Evolutionary conservation across 345 rosid species (phyloP).

Genomic region (Salix udensis): DNA sequence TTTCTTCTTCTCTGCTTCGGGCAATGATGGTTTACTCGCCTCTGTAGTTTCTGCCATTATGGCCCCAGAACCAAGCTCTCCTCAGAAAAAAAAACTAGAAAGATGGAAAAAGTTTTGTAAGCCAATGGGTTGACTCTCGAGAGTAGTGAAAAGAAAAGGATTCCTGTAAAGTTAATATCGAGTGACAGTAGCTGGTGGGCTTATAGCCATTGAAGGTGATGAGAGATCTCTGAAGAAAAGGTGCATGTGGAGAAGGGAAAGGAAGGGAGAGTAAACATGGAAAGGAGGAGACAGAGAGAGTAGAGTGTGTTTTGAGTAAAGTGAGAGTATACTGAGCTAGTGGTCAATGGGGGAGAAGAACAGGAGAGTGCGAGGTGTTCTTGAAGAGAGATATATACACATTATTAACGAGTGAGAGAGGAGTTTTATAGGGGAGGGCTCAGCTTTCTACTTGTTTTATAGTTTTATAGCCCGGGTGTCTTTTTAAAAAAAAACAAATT

Average conservation of each 20-base stretch:
- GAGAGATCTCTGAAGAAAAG: conserved; percentile 14
- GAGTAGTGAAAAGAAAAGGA: not conserved
- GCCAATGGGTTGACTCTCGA: not conserved
- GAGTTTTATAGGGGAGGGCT: conserved; percentile 11
- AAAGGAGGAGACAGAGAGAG: not conserved
- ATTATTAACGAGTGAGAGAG: not conserved
- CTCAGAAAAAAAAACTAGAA: not conserved
- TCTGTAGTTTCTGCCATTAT: conserved; percentile 73
- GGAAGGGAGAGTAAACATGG: conserved; percentile 10
- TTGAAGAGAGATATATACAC: conserved; percentile 1
- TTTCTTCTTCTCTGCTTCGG: conserved; percentile 93
- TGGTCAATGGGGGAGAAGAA: conserved; percentile 27
- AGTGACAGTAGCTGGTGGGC: not conserved
- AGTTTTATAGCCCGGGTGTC: too few species aligned
- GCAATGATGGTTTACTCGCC: conserved; percentile 45
- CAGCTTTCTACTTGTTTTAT: too few species aligned
- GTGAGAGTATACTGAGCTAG: conserved; percentile 27
- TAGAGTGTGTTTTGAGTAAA: not conserved
- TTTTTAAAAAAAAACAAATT: too few species aligned
- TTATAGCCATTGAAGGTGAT: conserved; percentile 18
- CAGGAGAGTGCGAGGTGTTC: not conserved
- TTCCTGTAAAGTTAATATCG: not conserved
- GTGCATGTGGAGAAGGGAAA: not conserved
- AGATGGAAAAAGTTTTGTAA: not conserved
- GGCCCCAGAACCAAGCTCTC: not conserved